Evolutionary conservation across 441 rosid genomes (phyloP), one percentile per base, ranked within the genome.

Genomic region (Melastoma candidum): DNA sequence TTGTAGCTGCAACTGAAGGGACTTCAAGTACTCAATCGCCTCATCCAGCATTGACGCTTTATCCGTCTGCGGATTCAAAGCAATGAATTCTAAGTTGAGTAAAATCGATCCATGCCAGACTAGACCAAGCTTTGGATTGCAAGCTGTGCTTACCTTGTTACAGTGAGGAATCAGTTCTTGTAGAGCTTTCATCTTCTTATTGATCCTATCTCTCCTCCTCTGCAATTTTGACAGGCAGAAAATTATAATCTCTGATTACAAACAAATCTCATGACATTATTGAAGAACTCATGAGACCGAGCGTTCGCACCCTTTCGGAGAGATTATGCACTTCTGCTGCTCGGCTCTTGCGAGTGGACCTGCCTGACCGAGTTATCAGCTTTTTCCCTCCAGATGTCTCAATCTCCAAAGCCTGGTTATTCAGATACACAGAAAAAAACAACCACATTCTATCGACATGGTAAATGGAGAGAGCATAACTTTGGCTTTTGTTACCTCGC

Each of bases 251-350:
- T 29, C 39, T 26, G 10, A 60, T 45, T n/a, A 6, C 32, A 46
- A 46, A 32, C 27, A 62, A 58, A 50, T 26, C 14, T 52, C 22
- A 32, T 43, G 56, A 32, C 41, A 36, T 36, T 52, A 52, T 32
- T 45, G 1, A 26, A 39, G 45, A 52, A 39, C 25, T 36, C 45
- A 51, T 36, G 26, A 50, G 57, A 60, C 22, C 6, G 43, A 32
- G 39, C 27, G 1, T 41, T 25, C 64, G 10, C 73, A 82, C 94
- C 74, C 90, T 80, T 65, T 85, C 87, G 0, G 90, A 85, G 55
- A 76, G 87, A 67, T 85, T 85, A 63, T 85, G 94, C 56, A 85
- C 87, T 80, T 82, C 87, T 12, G 94, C 80, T 41, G 90, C 84
- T 49, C 90, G 90, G 26, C 72, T 80, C 70, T 79, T 70, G 53